Percentiles rank a stretch among this genome's conserved stretches.
These are phyloP conservation scores for Saksenaea vasiformis DNA, from an alignment of 371 early-diverging fungal species.

Conservation along the genomic window DNA sequence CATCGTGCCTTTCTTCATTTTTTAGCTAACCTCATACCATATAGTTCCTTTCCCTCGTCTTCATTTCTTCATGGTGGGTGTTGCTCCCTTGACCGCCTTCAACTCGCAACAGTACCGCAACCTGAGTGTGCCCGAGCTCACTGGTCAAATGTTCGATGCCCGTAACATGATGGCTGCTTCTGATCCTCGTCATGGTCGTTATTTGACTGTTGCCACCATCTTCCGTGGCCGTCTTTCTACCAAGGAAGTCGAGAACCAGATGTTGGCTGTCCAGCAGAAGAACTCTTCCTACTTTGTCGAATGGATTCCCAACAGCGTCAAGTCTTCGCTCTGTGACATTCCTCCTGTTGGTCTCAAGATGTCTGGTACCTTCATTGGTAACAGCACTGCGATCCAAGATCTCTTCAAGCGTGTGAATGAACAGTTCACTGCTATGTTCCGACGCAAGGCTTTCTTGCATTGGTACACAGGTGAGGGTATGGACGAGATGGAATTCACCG, in stretches of 20 bases:
- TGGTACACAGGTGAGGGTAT: constrained; percentile 96
- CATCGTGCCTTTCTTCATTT: no score
- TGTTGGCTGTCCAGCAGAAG: constrained; percentile 91
- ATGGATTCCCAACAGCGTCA: constrained; percentile 99
- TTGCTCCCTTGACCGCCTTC: constrained; percentile 91
- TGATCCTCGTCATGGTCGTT: constrained; percentile 95
- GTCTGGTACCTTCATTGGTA: constrained; percentile 97
- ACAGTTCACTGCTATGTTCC: constrained; percentile 92
- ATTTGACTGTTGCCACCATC: constrained; percentile 96
- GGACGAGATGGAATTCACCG: constrained; percentile 96
- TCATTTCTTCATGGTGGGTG: constrained; percentile 98
- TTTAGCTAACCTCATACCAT: no score
- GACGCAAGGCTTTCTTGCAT: constrained; percentile 92
- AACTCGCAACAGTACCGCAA: constrained; percentile 86
- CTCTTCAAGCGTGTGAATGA: constrained; percentile 96
- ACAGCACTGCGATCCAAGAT: constrained; percentile 97
- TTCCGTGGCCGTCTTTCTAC: constrained; percentile 98
- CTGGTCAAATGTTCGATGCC: constrained; percentile 97
- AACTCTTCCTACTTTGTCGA: constrained; percentile 96
- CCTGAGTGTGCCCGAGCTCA: constrained; percentile 88
- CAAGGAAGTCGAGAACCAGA: constrained; percentile 99
- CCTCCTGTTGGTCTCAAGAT: constrained; percentile 94
- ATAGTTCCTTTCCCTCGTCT: constrained; percentile 97
- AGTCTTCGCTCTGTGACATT: constrained; percentile 98
- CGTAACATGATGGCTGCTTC: constrained; percentile 99